Conservation (phyloP, 305 asterid genomes). For the Fraxinus paxiana region DNA sequence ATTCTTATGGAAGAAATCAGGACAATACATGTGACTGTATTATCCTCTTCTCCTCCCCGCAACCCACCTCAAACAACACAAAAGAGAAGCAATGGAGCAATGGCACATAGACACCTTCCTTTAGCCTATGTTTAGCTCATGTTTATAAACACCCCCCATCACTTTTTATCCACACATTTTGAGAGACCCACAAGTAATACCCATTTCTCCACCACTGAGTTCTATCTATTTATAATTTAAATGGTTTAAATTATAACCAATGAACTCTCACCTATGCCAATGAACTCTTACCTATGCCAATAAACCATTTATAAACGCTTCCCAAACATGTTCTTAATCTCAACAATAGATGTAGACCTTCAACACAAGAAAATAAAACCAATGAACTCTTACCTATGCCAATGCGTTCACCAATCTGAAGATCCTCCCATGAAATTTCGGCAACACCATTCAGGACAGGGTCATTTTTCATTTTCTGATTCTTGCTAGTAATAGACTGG, state of each 20-base stretch:
- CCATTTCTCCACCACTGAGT: background rate
- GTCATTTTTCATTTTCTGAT: constrained; percentile 48
- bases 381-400: constrained; percentile 69
- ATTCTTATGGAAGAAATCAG: background rate
- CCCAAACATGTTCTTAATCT: background rate
- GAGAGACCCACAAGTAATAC: background rate
- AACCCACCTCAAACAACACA: background rate
- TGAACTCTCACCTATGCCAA: too few relatives aligned
- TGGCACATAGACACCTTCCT: background rate
- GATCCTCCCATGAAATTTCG: constrained; percentile 94
- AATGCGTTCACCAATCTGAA: constrained; percentile 91
- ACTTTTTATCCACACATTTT: background rate
- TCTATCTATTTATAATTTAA: too few relatives aligned
- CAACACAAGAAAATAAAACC: constrained; percentile 15
- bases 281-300: too few relatives aligned
- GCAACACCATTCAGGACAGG: constrained; percentile 70
- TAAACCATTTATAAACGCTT: background rate
- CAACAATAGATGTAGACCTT: constrained; percentile 13
- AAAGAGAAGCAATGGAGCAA: background rate
- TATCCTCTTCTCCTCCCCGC: background rate
- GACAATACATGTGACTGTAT: background rate
- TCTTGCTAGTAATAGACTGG: constrained; percentile 39
- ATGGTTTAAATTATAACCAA: too few relatives aligned
- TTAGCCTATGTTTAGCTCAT: background rate
- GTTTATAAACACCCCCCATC: background rate